Percentiles rank a stretch among this genome's conserved stretches.
Evolutionary conservation across 768 basidiomycete species (phyloP).

Genomic region (Leccinum subgranulosum): DNA sequence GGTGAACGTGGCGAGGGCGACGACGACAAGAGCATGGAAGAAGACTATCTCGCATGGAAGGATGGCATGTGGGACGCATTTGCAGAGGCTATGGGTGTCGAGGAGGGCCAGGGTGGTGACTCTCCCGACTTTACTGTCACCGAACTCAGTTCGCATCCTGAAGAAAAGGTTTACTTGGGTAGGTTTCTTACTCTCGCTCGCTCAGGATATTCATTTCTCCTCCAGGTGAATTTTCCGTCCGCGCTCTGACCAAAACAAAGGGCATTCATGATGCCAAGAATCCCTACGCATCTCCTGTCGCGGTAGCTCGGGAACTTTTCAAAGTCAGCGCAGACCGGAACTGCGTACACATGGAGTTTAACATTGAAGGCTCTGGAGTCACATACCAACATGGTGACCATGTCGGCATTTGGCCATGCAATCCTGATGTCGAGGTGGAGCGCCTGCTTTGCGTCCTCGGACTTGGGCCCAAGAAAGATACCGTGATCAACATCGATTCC

Average conservation of each 20-base stretch:
- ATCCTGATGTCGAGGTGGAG: slow-evolving; percentile 88
- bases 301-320: slow-evolving; percentile 81
- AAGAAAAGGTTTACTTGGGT: slow-evolving; percentile 94
- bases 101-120: slow-evolving; percentile 96
- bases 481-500: slow-evolving; percentile 90
- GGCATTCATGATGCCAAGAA: slow-evolving; percentile 99
- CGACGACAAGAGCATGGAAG: slow-evolving; percentile 99
- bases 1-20: slow-evolving; percentile 94
- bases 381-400: slow-evolving; percentile 99
- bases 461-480: slow-evolving; percentile 74
- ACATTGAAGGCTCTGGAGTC: slow-evolving; percentile 91
- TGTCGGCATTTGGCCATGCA: slow-evolving; percentile 95
- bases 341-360: slow-evolving; percentile 93
- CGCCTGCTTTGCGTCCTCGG: slow-evolving; percentile 86
- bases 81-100: slow-evolving; percentile 76
- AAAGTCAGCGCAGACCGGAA: slow-evolving; percentile 69
- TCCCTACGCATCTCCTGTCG: slow-evolving; percentile 86
- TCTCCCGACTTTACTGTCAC: slow-evolving; percentile 90
- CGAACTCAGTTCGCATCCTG: slow-evolving; percentile 69
- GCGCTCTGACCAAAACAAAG: slow-evolving; percentile 88
- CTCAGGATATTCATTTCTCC: not conserved
- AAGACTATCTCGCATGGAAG: slow-evolving; percentile 99
- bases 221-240: slow-evolving; percentile 89
- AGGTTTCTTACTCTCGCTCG: slow-evolving; percentile 22
- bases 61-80: slow-evolving; percentile 96